Evolutionary conservation across 495 filamentous ascomycete species (phyloP).

Genomic region (Podospora conica): DNA sequence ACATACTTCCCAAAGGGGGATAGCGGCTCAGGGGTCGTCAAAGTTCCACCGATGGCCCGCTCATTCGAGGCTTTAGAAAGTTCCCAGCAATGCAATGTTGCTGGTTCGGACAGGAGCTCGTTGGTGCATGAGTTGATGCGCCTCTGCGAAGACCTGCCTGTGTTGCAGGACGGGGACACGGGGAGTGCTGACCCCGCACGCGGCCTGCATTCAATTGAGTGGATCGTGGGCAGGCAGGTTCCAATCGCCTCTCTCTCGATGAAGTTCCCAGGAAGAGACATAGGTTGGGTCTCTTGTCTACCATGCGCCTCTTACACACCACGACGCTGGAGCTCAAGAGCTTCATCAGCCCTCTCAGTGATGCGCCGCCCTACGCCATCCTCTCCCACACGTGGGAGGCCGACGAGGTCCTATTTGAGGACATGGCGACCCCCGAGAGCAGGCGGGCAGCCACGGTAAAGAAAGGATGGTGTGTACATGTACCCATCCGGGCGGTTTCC

Average conservation of each 20-base stretch:
- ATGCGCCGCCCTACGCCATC: conserved; percentile 30
- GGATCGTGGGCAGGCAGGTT: too few relatives aligned
- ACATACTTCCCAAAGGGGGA: too few relatives aligned
- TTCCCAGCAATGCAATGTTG: too few relatives aligned
- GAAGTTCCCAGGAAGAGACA: not conserved
- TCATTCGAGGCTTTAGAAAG: too few relatives aligned
- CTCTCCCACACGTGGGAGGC: conserved; percentile 35
- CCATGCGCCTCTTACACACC: conserved; percentile 8
- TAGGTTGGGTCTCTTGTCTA: not conserved
- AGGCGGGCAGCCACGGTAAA: not conserved
- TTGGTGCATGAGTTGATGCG: too few relatives aligned
- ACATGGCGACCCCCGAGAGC: conserved; percentile 13
- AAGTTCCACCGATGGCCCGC: too few relatives aligned
- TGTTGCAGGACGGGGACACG: not conserved
- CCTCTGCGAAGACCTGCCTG: too few relatives aligned
- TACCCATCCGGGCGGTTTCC: too few relatives aligned
- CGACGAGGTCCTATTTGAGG: conserved; percentile 30
- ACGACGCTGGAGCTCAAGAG: not conserved
- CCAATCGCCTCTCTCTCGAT: not conserved
- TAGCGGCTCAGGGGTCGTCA: too few relatives aligned
- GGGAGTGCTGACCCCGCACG: not conserved
- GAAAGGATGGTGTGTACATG: not conserved
- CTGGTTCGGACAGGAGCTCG: too few relatives aligned
- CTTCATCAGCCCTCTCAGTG: not conserved
- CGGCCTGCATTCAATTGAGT: too few relatives aligned